These are phyloP conservation scores for Mallotus repandus DNA, from an alignment of 441 rosid species.

Conservation along the genomic window DNA sequence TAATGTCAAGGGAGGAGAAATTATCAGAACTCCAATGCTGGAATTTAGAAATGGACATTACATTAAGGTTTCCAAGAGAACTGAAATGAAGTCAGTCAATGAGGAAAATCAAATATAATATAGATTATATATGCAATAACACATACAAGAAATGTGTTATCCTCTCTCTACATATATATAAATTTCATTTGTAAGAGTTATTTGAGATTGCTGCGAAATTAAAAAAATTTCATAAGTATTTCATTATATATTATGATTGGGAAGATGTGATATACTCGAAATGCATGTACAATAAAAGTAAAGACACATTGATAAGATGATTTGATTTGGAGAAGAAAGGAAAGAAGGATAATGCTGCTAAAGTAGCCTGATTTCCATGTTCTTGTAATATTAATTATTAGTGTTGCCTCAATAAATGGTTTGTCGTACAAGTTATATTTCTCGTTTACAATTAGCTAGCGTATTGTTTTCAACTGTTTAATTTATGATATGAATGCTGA, in stretches of 20 bases:
- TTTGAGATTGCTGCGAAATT: background rate
- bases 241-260: no score
- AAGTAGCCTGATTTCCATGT: background rate
- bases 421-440: no score
- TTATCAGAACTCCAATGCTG: slow-evolving; percentile 25
- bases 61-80: slow-evolving; percentile 22
- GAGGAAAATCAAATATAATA: no score
- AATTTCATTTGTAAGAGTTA: background rate
- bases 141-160: no score
- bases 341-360: background rate
- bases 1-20: slow-evolving; percentile 24
- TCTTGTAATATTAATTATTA: slow-evolving; percentile 2
- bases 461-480: no score
- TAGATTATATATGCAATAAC: no score
- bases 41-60: slow-evolving; percentile 27
- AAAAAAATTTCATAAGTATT: background rate
- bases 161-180: no score
- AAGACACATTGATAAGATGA: background rate
- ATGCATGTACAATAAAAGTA: background rate
- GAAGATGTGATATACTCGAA: background rate
- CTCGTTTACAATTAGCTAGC: no score
- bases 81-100: background rate
- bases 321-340: no score
- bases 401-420: no score
- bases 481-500: no score